phyloP scores from a whole-genome alignment of 2,329 filamentous ascomycete genomes.

The Cladorrhinum sp. region DNA sequence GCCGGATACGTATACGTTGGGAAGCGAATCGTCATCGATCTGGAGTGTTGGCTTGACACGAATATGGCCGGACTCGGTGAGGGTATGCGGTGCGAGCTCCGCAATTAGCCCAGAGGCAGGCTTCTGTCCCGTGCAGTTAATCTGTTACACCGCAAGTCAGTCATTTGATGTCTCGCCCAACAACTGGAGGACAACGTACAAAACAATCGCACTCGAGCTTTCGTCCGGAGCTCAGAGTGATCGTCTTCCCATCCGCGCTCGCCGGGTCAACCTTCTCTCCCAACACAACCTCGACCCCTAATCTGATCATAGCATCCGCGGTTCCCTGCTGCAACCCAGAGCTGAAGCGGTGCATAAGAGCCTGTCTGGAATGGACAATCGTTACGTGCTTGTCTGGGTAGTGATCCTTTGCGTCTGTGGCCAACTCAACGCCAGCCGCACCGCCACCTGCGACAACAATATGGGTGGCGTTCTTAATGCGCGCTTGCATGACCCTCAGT shows the following conservation, averaged over 20 bases:
- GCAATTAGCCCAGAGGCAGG: slow-evolving; percentile 52
- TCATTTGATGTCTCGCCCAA: not conserved
- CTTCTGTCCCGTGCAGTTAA: slow-evolving; percentile 58
- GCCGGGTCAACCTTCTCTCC: slow-evolving; percentile 44
- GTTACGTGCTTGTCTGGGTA: slow-evolving; percentile 56
- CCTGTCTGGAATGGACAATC: slow-evolving; percentile 55
- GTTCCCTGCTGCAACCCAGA: slow-evolving; percentile 40
- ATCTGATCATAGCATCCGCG: slow-evolving; percentile 43
- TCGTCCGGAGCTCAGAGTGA: slow-evolving; percentile 46
- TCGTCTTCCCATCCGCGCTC: slow-evolving; percentile 35
- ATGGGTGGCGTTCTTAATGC: slow-evolving; percentile 41
- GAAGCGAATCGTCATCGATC: slow-evolving; percentile 44
- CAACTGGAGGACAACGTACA: slow-evolving; percentile 33
- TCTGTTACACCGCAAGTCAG: slow-evolving; percentile 34
- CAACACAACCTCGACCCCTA: slow-evolving; percentile 52
- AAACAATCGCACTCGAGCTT: slow-evolving; percentile 49
- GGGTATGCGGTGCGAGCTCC: slow-evolving; percentile 40
- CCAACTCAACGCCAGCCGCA: slow-evolving; percentile 60
- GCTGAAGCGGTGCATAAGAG: slow-evolving; percentile 52
- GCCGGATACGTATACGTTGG: slow-evolving; percentile 60
- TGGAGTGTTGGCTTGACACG: slow-evolving; percentile 56
- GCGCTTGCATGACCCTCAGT: slow-evolving; percentile 45
- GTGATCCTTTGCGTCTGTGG: slow-evolving; percentile 54
- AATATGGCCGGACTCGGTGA: slow-evolving; percentile 49
- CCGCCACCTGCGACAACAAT: slow-evolving; percentile 57